Evolutionary conservation across 139 green algal species (phyloP).

Genomic region (Astrephomene gubernaculifera): DNA sequence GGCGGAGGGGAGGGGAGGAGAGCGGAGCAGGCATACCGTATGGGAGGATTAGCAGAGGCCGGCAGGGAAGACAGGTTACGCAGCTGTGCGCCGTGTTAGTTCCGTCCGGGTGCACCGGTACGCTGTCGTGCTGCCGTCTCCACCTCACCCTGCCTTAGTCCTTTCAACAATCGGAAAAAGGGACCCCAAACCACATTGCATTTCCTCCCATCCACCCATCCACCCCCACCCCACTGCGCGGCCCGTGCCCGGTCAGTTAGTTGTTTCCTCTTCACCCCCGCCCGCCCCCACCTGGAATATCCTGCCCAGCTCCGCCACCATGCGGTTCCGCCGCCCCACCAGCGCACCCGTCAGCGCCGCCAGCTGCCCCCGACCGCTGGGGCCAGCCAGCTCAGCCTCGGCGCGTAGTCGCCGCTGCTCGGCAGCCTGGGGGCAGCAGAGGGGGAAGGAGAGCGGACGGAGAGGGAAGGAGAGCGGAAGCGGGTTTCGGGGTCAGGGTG

Average conservation of each 20-base stretch:
- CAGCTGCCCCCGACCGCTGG: constrained; percentile 52
- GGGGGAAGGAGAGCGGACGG: neutral
- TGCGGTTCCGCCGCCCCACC: constrained; percentile 55
- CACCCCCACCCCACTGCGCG: neutral
- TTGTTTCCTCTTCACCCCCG: neutral
- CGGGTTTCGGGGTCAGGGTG: neutral
- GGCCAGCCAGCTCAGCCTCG: constrained; percentile 33
- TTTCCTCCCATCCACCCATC: too few species aligned
- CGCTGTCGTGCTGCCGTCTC: too few species aligned
- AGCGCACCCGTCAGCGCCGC: constrained; percentile 49
- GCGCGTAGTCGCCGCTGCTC: constrained; percentile 41
- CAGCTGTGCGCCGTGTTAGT: too few species aligned
- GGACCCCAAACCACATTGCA: too few species aligned
- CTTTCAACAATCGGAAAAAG: too few species aligned
- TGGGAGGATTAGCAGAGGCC: too few species aligned
- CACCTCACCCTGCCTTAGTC: too few species aligned
- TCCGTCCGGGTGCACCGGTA: too few species aligned
- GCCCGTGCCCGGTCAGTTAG: too few species aligned
- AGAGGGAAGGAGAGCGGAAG: neutral
- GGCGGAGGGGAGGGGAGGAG: neutral
- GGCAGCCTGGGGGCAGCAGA: constrained; percentile 3
- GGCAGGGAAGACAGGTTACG: too few species aligned
- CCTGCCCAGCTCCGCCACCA: constrained; percentile 58
- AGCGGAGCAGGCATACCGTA: neutral
- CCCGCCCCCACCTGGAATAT: constrained; percentile 54